Conservation (phyloP, 768 basidiomycete genomes). For the Tricholomella constricta region DNA sequence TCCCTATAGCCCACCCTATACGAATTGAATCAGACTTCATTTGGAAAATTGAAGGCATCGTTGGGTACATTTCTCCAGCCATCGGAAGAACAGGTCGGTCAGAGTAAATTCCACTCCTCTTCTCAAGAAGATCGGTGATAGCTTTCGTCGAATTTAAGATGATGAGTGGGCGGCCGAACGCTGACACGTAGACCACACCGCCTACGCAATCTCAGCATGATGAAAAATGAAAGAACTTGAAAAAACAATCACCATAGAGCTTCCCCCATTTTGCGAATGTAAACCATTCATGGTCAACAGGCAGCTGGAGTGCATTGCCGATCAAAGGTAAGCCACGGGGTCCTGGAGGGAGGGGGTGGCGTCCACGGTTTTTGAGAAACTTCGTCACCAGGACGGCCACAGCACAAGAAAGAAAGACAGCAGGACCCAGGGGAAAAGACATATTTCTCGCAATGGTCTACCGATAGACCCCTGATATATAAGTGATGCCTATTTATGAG, state of each 20-base stretch:
- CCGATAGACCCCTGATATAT: background rate
- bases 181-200: slow-evolving; percentile 2
- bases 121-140: slow-evolving; percentile 33
- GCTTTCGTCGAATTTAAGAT: slow-evolving; percentile 30
- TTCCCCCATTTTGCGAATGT: slow-evolving; percentile 7
- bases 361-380: slow-evolving; percentile 2
- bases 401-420: slow-evolving; percentile 1
- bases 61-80: slow-evolving; percentile 14
- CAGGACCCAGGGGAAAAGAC: background rate
- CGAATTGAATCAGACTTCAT: background rate
- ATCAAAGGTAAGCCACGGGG: slow-evolving; percentile 6
- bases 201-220: background rate
- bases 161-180: slow-evolving; percentile 25
- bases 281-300: background rate
- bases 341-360: slow-evolving; percentile 8
- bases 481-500: too few species aligned
- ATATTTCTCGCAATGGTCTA: background rate
- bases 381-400: slow-evolving; percentile 3
- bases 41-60: background rate
- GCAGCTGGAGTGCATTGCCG: slow-evolving; percentile 8
- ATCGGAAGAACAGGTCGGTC: slow-evolving; percentile 25
- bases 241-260: background rate
- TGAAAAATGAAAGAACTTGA: background rate
- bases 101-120: slow-evolving; percentile 30
- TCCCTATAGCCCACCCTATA: slow-evolving; percentile 4